These are phyloP conservation scores for Lactarius psammicola DNA, from an alignment of 768 basidiomycete genomes.

Conservation along the genomic window DNA sequence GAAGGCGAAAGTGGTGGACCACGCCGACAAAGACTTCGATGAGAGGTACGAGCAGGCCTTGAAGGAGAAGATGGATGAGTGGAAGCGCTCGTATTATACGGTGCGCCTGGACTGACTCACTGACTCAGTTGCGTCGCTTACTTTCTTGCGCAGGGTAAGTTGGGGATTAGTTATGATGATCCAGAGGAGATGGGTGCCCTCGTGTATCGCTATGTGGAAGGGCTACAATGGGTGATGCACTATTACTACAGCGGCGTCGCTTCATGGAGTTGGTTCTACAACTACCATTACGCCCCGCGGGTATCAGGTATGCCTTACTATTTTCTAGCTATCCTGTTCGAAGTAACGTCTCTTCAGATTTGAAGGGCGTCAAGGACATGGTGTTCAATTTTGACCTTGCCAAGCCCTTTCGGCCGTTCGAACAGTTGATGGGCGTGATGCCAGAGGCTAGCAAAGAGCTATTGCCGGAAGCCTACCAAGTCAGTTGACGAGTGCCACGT, in stretches of 20 bases:
- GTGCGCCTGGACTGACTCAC: constrained; percentile 41
- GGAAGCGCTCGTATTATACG: constrained; percentile 65
- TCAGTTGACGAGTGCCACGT: constrained; percentile 37
- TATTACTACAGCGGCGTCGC: constrained; percentile 98
- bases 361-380: constrained; percentile 68
- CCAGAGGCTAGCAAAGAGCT: constrained; percentile 88
- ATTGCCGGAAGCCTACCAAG: constrained; percentile 83
- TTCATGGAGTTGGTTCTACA: constrained; percentile 98
- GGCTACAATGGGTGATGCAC: constrained; percentile 98
- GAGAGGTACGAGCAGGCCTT: constrained; percentile 58
- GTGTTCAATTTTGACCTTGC: constrained; percentile 85
- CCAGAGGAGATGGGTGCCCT: constrained; percentile 67
- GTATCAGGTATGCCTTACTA: constrained; percentile 70
- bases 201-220: constrained; percentile 82
- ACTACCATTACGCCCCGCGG: constrained; percentile 96
- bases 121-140: constrained; percentile 25
- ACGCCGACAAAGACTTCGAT: constrained; percentile 76
- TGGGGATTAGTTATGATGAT: constrained; percentile 75
- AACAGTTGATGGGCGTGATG: constrained; percentile 97
- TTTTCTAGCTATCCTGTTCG: constrained; percentile 23
- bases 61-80: constrained; percentile 38
- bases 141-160: constrained; percentile 62
- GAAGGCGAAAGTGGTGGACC: constrained; percentile 73
- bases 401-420: constrained; percentile 85
- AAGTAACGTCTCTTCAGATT: constrained; percentile 41